Percentiles rank a stretch among this genome's conserved stretches.
phyloP scores from a whole-genome alignment of 129 eudicot genomes.

The Chrysanthemum makinoi region DNA sequence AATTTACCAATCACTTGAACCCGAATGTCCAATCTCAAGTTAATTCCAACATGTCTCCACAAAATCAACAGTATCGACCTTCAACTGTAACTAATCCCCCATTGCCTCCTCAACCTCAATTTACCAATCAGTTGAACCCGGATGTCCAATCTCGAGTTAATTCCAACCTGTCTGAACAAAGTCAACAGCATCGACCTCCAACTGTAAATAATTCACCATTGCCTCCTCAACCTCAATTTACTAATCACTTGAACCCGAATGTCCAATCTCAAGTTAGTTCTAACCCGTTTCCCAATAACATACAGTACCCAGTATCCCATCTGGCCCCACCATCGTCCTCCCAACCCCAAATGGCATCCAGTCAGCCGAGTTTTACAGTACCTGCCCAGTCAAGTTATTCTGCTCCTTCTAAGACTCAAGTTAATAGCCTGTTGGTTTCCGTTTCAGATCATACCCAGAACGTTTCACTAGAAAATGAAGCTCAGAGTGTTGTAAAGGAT shows the following conservation, averaged over 20 bases:
- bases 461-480: conserved; percentile 23
- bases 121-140: conserved; percentile 5
- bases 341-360: conserved; percentile 19
- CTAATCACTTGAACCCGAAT: background rate
- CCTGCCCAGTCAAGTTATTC: conserved; percentile 17
- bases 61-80: background rate
- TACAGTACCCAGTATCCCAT: conserved; percentile 1
- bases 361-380: conserved; percentile 15
- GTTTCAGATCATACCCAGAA: conserved; percentile 26
- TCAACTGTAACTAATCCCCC: conserved; percentile 25
- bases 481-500: conserved; percentile 19
- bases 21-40: conserved; percentile 22
- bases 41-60: background rate
- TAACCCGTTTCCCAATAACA: background rate
- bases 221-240: conserved; percentile 24
- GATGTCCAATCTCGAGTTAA: conserved; percentile 26
- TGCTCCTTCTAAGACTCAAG: conserved; percentile 25
- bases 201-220: conserved; percentile 24
- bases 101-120: conserved; percentile 21
- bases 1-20: conserved; percentile 12
- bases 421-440: conserved; percentile 25
- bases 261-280: conserved; percentile 30
- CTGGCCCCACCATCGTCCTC: conserved; percentile 4
- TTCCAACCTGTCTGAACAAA: conserved; percentile 3
- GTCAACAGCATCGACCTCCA: background rate